Conservation (phyloP, 2,329 filamentous ascomycete species). For the Pyrenophora graminea region DNA sequence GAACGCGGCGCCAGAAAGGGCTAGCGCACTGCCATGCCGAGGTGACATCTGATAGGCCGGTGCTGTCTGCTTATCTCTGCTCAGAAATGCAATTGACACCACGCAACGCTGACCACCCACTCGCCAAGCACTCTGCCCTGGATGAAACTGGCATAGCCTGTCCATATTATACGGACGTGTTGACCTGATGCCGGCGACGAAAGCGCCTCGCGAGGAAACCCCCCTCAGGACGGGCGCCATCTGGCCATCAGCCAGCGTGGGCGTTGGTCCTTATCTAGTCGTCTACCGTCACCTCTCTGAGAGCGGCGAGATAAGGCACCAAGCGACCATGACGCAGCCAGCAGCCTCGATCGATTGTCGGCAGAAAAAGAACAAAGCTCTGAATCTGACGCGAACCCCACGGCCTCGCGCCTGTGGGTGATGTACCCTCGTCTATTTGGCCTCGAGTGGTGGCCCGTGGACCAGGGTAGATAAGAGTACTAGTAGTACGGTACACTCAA, state of each 20-base stretch:
- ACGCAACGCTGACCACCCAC: slow-evolving; percentile 27
- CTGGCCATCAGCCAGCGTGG: slow-evolving; percentile 14
- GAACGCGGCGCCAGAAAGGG: slow-evolving; percentile 4
- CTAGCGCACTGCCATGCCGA: background rate
- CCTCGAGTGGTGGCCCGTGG: slow-evolving; percentile 38
- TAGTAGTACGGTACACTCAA: slow-evolving; percentile 41
- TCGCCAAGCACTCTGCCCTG: slow-evolving; percentile 36
- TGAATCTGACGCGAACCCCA: slow-evolving; percentile 45
- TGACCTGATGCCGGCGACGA: slow-evolving; percentile 7
- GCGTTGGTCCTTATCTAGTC: slow-evolving; percentile 20
- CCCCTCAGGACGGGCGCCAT: slow-evolving; percentile 11
- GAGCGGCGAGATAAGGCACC: slow-evolving; percentile 32
- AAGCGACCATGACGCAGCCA: slow-evolving; percentile 33
- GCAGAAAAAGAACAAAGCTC: slow-evolving; percentile 42
- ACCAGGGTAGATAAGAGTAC: slow-evolving; percentile 46
- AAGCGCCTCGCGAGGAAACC: slow-evolving; percentile 15
- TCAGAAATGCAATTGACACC: slow-evolving; percentile 21
- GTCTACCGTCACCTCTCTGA: slow-evolving; percentile 11
- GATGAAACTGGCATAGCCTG: slow-evolving; percentile 25
- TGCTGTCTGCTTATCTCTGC: slow-evolving; percentile 11
- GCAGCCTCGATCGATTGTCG: slow-evolving; percentile 18
- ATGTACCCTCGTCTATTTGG: slow-evolving; percentile 43
- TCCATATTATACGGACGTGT: slow-evolving; percentile 10
- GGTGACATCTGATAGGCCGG: slow-evolving; percentile 1
- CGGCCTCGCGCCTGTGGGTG: slow-evolving; percentile 13